Evolutionary conservation across 1,139 yeast species (phyloP).

Genomic region (Saccharomyces hybrid): DNA sequence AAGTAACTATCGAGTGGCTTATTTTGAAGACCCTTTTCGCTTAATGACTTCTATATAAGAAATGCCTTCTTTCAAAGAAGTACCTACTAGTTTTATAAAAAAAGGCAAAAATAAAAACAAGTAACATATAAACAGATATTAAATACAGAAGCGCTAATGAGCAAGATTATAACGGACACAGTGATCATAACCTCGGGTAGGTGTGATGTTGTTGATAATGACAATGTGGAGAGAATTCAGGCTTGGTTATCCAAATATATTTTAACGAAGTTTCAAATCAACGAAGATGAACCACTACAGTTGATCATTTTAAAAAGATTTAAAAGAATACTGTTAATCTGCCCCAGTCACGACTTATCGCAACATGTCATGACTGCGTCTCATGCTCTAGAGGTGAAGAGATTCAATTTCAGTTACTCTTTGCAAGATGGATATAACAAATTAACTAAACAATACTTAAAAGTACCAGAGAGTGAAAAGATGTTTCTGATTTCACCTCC

Average conservation of each 20-base stretch:
- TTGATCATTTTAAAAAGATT: conserved; percentile 15
- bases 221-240: conserved; percentile 5
- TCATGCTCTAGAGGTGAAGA: not conserved
- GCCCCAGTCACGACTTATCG: conserved; percentile 15
- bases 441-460: conserved; percentile 21
- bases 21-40: not conserved
- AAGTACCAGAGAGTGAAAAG: conserved; percentile 30
- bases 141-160: not conserved
- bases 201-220: conserved; percentile 5
- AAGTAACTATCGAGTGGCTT: not conserved
- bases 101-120: not conserved
- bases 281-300: conserved; percentile 15
- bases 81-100: not conserved
- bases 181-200: conserved; percentile 12
- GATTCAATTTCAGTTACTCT: conserved; percentile 15
- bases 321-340: conserved; percentile 17
- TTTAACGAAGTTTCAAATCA: conserved; percentile 6
- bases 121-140: not conserved
- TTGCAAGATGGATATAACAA: conserved; percentile 14
- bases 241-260: conserved; percentile 9
- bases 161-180: conserved; percentile 11
- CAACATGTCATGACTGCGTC: conserved; percentile 6
- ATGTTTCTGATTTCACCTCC: conserved; percentile 37
- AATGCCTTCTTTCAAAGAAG: not conserved
- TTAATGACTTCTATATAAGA: not conserved